A percentile compares a stretch with the other conserved stretches of the same genome.
Conservation (phyloP, 2,329 filamentous ascomycete species). For the Keithomyces neogunnii region DNA sequence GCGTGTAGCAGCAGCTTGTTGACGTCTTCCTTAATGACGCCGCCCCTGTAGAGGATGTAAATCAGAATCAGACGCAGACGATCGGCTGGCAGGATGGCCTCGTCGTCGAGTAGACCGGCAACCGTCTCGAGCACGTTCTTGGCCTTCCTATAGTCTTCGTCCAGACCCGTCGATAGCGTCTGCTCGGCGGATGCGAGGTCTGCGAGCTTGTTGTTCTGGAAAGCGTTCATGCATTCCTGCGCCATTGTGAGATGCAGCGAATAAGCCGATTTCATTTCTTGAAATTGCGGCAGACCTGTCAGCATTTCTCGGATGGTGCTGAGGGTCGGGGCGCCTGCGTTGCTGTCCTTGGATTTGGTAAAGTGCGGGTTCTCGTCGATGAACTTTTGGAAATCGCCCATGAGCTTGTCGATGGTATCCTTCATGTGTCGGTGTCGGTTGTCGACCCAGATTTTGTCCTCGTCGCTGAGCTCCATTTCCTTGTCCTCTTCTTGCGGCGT, state of each 20-base stretch:
- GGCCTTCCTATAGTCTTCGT: conserved; percentile 85
- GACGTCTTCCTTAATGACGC: conserved; percentile 75
- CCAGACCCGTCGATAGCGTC: conserved; percentile 80
- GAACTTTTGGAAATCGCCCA: conserved; percentile 88
- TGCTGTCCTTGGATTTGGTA: conserved; percentile 50
- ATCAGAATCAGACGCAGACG: conserved; percentile 77
- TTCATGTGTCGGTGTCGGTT: conserved; percentile 97
- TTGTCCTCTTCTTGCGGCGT: conserved; percentile 65
- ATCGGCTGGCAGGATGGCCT: conserved; percentile 61
- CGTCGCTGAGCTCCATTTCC: conserved; percentile 84
- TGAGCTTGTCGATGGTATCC: conserved; percentile 88
- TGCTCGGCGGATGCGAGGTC: conserved; percentile 88
- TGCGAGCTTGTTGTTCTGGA: conserved; percentile 73
- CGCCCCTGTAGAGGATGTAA: conserved; percentile 79
- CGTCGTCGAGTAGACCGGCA: conserved; percentile 81
- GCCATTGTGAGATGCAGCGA: conserved; percentile 94
- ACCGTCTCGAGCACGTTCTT: conserved; percentile 83
- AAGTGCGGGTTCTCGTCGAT: conserved; percentile 88
- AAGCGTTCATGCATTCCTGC: conserved; percentile 91
- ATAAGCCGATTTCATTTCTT: conserved; percentile 91
- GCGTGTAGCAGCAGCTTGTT: conserved; percentile 78
- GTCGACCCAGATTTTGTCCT: conserved; percentile 90
- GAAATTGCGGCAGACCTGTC: conserved; percentile 86
- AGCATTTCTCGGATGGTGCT: conserved; percentile 97
- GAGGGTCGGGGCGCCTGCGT: conserved; percentile 59